Evolutionary conservation across 1,284 basidiomycete genomes (phyloP).

Genomic region (Leucoagaricus sp.): DNA sequence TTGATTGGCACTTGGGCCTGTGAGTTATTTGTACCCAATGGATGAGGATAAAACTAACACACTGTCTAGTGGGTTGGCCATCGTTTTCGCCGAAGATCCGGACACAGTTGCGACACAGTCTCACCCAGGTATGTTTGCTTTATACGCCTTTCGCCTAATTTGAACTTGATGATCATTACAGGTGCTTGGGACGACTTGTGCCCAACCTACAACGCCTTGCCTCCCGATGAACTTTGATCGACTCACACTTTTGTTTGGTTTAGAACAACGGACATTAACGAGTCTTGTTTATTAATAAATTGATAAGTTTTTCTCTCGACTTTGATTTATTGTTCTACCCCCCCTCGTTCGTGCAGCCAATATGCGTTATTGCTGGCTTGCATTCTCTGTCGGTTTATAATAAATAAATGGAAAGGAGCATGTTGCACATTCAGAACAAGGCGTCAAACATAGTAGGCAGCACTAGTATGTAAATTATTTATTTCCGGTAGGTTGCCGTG

Average conservation of each 20-base stretch:
- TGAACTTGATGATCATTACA: constrained; percentile 8
- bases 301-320: no score
- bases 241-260: no score
- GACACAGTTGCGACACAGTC: constrained; percentile 16
- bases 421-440: no score
- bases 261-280: no score
- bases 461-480: no score
- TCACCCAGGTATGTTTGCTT: constrained; percentile 20
- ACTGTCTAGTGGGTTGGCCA: constrained; percentile 34
- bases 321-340: no score
- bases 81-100: constrained; percentile 40
- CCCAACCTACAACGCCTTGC: constrained; percentile 22
- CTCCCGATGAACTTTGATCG: constrained; percentile 8
- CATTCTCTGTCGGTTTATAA: no score
- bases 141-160: neutral
- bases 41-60: neutral
- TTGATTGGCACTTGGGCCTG: constrained; percentile 49
- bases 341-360: no score
- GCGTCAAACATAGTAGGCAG: no score
- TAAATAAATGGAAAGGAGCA: no score
- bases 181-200: constrained; percentile 26
- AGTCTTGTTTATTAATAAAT: neutral
- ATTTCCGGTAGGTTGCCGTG: neutral
- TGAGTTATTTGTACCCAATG: constrained; percentile 13
- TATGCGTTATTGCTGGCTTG: no score